phyloP scores from a whole-genome alignment of 768 basidiomycete genomes.

The Mycena leptocephala region DNA sequence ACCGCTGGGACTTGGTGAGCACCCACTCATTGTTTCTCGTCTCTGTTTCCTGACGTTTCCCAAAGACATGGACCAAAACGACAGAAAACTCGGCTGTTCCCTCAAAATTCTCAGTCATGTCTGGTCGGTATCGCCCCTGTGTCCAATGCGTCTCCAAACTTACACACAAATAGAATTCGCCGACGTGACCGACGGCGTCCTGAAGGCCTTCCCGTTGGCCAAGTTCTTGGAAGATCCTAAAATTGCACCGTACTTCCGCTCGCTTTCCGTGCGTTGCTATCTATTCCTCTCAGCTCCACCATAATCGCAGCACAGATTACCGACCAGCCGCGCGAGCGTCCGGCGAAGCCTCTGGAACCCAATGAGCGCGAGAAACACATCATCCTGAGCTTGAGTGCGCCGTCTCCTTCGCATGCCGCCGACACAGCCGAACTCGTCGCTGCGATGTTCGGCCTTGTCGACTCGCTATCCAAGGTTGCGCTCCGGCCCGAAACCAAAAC shows the following conservation, averaged over 20 bases:
- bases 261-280: constrained; percentile 75
- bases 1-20: constrained; percentile 91
- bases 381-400: constrained; percentile 76
- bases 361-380: constrained; percentile 80
- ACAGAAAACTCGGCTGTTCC: constrained; percentile 78
- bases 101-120: constrained; percentile 79
- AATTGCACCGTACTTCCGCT: constrained; percentile 85
- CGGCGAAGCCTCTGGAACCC: constrained; percentile 64
- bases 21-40: not conserved
- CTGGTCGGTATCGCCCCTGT: constrained; percentile 59
- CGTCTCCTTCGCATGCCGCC: constrained; percentile 62
- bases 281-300: constrained; percentile 12
- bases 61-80: constrained; percentile 87
- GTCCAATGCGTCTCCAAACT: constrained; percentile 5
- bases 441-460: constrained; percentile 83
- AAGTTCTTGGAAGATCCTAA: constrained; percentile 76
- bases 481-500: constrained; percentile 87
- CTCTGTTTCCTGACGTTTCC: constrained; percentile 7
- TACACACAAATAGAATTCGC: constrained; percentile 74
- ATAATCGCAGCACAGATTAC: constrained; percentile 68
- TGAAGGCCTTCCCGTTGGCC: constrained; percentile 74
- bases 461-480: constrained; percentile 70
- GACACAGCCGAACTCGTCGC: constrained; percentile 75
- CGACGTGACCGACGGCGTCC: constrained; percentile 85
- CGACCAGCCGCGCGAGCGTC: constrained; percentile 87